These are phyloP conservation scores for Hypseocharis bilobata DNA, from an alignment of 441 rosid species.

Conservation along the genomic window DNA sequence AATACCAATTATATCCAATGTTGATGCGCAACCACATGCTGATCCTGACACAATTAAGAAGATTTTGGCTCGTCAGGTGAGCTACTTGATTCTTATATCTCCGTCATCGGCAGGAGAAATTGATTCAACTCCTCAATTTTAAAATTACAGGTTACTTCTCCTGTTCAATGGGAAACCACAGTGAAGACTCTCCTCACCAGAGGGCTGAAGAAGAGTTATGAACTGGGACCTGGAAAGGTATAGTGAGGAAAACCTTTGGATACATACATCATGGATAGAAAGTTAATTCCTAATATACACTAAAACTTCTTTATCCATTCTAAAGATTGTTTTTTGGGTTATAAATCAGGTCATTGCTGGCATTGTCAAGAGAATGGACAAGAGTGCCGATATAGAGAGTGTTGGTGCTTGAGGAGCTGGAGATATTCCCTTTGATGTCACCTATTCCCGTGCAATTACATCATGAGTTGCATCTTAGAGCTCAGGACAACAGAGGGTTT, in stretches of 20 bases:
- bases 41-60: conserved; percentile 80
- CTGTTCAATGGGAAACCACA: conserved; percentile 96
- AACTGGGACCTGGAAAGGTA: conserved; percentile 98
- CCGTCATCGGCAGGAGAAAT: neutral
- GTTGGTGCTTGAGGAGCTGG: conserved; percentile 43
- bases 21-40: conserved; percentile 84
- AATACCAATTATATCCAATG: conserved; percentile 93
- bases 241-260: neutral
- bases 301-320: too few species aligned
- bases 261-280: too few species aligned
- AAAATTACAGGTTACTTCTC: conserved; percentile 65
- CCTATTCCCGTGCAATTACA: too few species aligned
- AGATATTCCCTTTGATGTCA: neutral
- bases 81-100: neutral
- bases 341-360: conserved; percentile 76
- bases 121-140: neutral
- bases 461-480: too few species aligned
- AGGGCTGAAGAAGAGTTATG: conserved; percentile 80
- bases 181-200: conserved; percentile 60
- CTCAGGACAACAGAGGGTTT: too few species aligned
- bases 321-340: too few species aligned
- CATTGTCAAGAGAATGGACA: conserved; percentile 86
- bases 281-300: too few species aligned
- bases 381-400: conserved; percentile 56
- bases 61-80: conserved; percentile 74